Evolutionary conservation across 2,329 filamentous ascomycete species (phyloP).

Genomic region (Paramyrothecium sp.): DNA sequence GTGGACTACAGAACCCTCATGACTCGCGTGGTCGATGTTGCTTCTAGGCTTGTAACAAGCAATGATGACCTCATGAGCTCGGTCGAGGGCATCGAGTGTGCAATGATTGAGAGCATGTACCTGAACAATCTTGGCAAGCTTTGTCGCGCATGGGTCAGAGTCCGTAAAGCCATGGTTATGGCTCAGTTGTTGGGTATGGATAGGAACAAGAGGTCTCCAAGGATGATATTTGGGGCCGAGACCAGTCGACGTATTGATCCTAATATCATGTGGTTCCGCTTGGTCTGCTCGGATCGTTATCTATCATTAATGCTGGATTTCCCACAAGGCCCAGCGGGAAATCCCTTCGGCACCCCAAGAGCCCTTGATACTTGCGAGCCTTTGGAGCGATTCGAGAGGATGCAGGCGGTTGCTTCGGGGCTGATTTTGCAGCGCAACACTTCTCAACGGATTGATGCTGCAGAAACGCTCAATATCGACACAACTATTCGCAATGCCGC

Average conservation of each 20-base stretch:
- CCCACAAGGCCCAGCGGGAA: constrained; percentile 37
- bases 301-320: constrained; percentile 47
- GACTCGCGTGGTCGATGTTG: constrained; percentile 21
- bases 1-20: constrained; percentile 15
- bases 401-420: constrained; percentile 37
- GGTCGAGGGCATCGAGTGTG: constrained; percentile 46
- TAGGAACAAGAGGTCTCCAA: constrained; percentile 7
- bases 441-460: constrained; percentile 18
- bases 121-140: constrained; percentile 45
- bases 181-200: constrained; percentile 41
- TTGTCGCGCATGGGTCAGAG: constrained; percentile 41
- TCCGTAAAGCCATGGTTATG: constrained; percentile 42
- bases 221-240: not conserved
- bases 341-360: constrained; percentile 28
- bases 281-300: constrained; percentile 44
- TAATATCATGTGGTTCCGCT: constrained; percentile 39
- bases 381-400: constrained; percentile 42
- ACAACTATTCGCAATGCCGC: constrained; percentile 43
- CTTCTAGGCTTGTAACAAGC: constrained; percentile 35
- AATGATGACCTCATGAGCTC: constrained; percentile 44
- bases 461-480: constrained; percentile 39
- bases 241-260: constrained; percentile 7
- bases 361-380: constrained; percentile 27
- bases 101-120: constrained; percentile 47
- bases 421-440: constrained; percentile 47